Evolutionary conservation across 2,329 filamentous ascomycete genomes (phyloP).

Genomic region (Ceratocystis diversiconidia): DNA sequence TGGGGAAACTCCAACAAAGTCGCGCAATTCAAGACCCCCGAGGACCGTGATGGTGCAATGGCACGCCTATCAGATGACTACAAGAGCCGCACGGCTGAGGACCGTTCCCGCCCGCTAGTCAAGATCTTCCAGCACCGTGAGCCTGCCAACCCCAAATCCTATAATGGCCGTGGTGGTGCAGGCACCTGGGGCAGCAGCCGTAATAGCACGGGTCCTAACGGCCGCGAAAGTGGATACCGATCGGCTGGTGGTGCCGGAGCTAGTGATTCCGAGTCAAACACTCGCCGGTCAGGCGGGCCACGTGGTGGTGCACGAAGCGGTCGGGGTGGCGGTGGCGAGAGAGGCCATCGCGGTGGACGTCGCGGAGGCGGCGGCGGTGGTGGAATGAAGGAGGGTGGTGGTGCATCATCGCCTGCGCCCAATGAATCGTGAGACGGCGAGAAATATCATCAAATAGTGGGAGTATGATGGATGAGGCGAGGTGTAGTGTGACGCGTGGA

Average conservation of each 20-base stretch:
- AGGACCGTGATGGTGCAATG: constrained; percentile 71
- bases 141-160: constrained; percentile 30
- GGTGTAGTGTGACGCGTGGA: not conserved
- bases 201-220: constrained; percentile 43
- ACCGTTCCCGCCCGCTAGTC: constrained; percentile 65
- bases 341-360: constrained; percentile 33
- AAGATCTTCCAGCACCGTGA: constrained; percentile 67
- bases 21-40: constrained; percentile 64
- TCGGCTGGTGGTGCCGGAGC: constrained; percentile 58
- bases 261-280: constrained; percentile 48
- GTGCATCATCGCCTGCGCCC: constrained; percentile 39
- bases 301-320: constrained; percentile 44
- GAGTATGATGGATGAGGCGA: not conserved
- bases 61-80: constrained; percentile 59
- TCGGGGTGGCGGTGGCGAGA: constrained; percentile 36
- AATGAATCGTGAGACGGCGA: constrained; percentile 22
- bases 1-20: constrained; percentile 70
- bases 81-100: constrained; percentile 57
- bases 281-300: constrained; percentile 31
- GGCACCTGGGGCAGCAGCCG: constrained; percentile 53
- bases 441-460: not conserved
- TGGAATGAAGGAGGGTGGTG: constrained; percentile 41
- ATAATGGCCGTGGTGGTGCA: constrained; percentile 46
- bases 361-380: constrained; percentile 40
- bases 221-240: constrained; percentile 59